Conservation (phyloP, 805 yeast species). For the Yarrowia bubula region DNA sequence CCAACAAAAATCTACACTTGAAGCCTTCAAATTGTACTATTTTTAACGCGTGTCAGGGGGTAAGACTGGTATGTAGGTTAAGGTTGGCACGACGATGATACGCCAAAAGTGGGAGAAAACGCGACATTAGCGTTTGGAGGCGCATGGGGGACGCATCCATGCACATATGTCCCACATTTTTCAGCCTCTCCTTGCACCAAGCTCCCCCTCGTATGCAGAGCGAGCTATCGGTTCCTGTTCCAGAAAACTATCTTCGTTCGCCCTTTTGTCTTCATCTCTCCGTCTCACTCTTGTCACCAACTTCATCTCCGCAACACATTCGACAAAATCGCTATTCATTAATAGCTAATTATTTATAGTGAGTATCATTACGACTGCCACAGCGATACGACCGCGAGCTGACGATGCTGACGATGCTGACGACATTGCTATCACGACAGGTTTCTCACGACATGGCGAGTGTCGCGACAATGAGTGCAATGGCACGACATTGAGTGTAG, state of each 20-base stretch:
- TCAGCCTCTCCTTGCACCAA: constrained; percentile 15
- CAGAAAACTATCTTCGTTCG: background rate
- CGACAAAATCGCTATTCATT: background rate
- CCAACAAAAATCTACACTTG: too few relatives aligned
- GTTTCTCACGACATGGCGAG: background rate
- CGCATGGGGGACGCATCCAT: background rate
- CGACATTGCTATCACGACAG: background rate
- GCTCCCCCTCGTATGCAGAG: constrained; percentile 13
- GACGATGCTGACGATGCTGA: background rate
- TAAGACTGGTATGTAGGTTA: background rate
- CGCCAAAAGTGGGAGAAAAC: constrained; percentile 1
- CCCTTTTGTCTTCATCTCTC: background rate
- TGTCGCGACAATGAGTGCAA: too few relatives aligned
- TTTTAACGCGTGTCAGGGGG: constrained; percentile 4
- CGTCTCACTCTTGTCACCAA: background rate
- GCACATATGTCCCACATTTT: constrained; percentile 1
- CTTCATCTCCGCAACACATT: background rate
- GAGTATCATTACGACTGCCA: background rate
- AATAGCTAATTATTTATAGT: constrained; percentile 23
- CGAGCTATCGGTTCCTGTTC: background rate
- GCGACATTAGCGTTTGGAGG: background rate
- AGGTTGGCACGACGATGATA: background rate
- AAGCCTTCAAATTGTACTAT: too few relatives aligned
- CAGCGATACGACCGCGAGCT: background rate
- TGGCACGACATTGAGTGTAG: too few relatives aligned